Conservation (phyloP, 2,329 filamentous ascomycete genomes). For the Hypoxylon sp. region DNA sequence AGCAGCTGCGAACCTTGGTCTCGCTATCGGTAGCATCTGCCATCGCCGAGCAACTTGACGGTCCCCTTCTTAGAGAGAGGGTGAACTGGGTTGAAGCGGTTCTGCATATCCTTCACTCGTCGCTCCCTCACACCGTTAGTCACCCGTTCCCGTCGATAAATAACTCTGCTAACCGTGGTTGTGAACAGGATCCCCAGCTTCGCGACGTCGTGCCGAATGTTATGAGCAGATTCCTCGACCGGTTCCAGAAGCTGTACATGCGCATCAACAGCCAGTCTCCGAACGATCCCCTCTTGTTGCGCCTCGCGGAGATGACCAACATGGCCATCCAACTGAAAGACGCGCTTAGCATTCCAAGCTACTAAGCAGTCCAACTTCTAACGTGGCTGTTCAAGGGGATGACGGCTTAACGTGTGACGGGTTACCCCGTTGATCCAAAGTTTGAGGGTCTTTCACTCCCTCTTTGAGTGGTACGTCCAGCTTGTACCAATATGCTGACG, state of each 20-base stretch:
- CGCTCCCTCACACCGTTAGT: constrained; percentile 61
- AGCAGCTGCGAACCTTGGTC: constrained; percentile 66
- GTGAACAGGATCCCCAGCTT: constrained; percentile 59
- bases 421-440: background rate
- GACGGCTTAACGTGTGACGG: background rate
- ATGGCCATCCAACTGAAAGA: constrained; percentile 41
- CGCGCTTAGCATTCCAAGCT: constrained; percentile 35
- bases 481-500: background rate
- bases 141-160: constrained; percentile 9
- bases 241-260: constrained; percentile 61
- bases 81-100: constrained; percentile 68
- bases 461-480: constrained; percentile 9
- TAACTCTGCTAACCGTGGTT: constrained; percentile 41
- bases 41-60: constrained; percentile 65
- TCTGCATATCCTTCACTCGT: constrained; percentile 60
- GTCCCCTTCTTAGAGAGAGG: constrained; percentile 61
- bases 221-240: constrained; percentile 60
- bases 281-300: constrained; percentile 57
- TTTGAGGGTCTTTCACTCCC: background rate
- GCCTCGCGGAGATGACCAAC: constrained; percentile 54
- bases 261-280: constrained; percentile 58
- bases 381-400: background rate
- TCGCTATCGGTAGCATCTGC: constrained; percentile 71
- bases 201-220: constrained; percentile 65
- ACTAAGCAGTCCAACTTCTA: constrained; percentile 22